Evolutionary conservation across 495 filamentous ascomycete genomes (phyloP).

Genomic region (Pyrenula aspistea): DNA sequence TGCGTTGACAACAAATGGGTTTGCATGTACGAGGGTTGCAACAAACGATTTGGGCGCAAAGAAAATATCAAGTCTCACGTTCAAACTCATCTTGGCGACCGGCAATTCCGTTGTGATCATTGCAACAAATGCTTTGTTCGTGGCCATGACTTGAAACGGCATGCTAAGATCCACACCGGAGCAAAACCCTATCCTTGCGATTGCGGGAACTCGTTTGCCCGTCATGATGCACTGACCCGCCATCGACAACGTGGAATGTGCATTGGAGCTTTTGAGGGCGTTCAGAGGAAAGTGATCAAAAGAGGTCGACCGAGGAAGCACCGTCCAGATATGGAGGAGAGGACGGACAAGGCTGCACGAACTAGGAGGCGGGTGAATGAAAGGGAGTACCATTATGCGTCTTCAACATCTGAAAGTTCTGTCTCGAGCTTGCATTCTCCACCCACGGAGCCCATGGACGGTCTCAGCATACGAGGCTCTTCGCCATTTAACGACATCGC

Average conservation of each 20-base stretch:
- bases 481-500: constrained; percentile 25
- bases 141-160: constrained; percentile 91
- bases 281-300: constrained; percentile 58
- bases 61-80: constrained; percentile 98
- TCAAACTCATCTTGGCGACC: constrained; percentile 90
- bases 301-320: constrained; percentile 56
- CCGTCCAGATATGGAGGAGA: constrained; percentile 51
- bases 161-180: constrained; percentile 90
- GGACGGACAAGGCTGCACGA: constrained; percentile 46
- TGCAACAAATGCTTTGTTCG: constrained; percentile 93
- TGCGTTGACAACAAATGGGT: constrained; percentile 65
- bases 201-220: constrained; percentile 82
- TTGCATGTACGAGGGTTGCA: constrained; percentile 70
- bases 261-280: constrained; percentile 76
- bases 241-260: constrained; percentile 94
- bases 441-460: constrained; percentile 23
- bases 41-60: constrained; percentile 77
- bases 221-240: constrained; percentile 87
- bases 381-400: constrained; percentile 15
- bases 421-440: constrained; percentile 18
- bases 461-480: constrained; percentile 34
- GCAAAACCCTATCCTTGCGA: constrained; percentile 85
- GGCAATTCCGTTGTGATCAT: constrained; percentile 79
- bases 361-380: constrained; percentile 35
- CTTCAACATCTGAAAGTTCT: constrained; percentile 22